These are phyloP conservation scores for Lactuca saligna DNA, from an alignment of 129 eudicot genomes.

Conservation along the genomic window DNA sequence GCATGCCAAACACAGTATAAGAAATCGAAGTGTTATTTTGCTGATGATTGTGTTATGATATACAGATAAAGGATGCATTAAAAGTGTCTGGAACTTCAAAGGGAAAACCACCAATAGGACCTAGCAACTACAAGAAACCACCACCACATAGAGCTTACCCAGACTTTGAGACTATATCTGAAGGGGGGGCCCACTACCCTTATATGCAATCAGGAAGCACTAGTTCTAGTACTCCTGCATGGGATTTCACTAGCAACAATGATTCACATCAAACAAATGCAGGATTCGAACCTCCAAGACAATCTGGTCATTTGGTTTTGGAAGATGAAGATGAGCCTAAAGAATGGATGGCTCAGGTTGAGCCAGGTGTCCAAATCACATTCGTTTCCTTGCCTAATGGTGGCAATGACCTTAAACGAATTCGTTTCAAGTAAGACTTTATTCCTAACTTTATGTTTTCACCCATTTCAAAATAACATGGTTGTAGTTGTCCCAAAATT, in stretches of 20 bases:
- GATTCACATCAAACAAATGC: conserved; percentile 43
- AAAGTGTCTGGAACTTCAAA: conserved; percentile 63
- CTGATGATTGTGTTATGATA: conserved; percentile 1
- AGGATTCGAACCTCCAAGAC: conserved; percentile 66
- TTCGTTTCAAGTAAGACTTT: conserved; percentile 79
- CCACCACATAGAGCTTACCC: conserved; percentile 54
- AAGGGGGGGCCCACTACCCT: conserved; percentile 62
- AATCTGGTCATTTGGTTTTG: conserved; percentile 61
- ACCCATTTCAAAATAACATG: no score
- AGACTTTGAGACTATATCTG: conserved; percentile 67
- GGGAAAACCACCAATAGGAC: conserved; percentile 55
- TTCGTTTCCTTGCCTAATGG: conserved; percentile 84
- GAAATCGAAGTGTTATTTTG: neutral
- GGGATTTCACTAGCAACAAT: conserved; percentile 62
- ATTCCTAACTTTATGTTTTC: neutral
- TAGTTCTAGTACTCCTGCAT: conserved; percentile 70
- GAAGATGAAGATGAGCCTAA: conserved; percentile 89
- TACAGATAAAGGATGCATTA: conserved; percentile 86
- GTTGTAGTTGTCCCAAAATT: no score
- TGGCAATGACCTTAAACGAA: conserved; percentile 96
- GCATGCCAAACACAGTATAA: no score
- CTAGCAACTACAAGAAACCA: conserved; percentile 56
- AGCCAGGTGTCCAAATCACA: conserved; percentile 98
- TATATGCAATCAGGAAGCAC: conserved; percentile 62
- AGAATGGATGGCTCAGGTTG: conserved; percentile 99